Conservation (phyloP, 345 rosid genomes). For the Tarenaya hassleriana region DNA sequence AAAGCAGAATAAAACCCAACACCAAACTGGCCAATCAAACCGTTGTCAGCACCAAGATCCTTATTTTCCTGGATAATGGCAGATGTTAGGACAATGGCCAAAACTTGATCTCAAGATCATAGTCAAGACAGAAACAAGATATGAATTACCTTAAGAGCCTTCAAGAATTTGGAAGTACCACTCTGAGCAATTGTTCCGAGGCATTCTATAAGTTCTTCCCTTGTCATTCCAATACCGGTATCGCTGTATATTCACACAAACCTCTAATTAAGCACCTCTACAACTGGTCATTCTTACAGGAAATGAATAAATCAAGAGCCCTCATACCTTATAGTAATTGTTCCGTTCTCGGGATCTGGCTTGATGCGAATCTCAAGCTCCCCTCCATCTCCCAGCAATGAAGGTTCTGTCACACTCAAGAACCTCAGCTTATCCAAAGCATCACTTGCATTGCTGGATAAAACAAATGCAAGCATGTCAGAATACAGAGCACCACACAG, state of each 20-base stretch:
- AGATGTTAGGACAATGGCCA: neutral
- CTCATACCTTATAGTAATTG: conserved; percentile 67
- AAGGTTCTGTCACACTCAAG: conserved; percentile 87
- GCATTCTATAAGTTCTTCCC: conserved; percentile 88
- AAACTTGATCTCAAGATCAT: neutral
- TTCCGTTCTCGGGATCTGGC: conserved; percentile 86
- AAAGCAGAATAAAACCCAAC: conserved; percentile 99
- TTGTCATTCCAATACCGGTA: conserved; percentile 98
- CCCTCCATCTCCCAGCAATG: conserved; percentile 85
- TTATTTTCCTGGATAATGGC: conserved; percentile 58
- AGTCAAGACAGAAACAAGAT: neutral
- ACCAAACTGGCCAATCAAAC: conserved; percentile 96
- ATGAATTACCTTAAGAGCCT: conserved; percentile 72
- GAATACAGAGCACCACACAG: conserved; percentile 2
- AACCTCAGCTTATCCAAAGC: conserved; percentile 96
- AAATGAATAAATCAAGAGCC: neutral
- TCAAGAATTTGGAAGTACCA: conserved; percentile 90
- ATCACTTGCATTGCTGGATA: conserved; percentile 90
- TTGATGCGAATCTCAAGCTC: conserved; percentile 84
- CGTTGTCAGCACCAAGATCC: conserved; percentile 80
- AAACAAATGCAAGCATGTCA: conserved; percentile 20
- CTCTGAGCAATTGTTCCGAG: conserved; percentile 99
- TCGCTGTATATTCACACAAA: conserved; percentile 47
- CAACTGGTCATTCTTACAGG: neutral
- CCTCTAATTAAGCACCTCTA: neutral